Evolutionary conservation across 2,329 filamentous ascomycete species (phyloP), one percentile per base, ranked within the genome.

Genomic region (Emmonsia crescens): DNA sequence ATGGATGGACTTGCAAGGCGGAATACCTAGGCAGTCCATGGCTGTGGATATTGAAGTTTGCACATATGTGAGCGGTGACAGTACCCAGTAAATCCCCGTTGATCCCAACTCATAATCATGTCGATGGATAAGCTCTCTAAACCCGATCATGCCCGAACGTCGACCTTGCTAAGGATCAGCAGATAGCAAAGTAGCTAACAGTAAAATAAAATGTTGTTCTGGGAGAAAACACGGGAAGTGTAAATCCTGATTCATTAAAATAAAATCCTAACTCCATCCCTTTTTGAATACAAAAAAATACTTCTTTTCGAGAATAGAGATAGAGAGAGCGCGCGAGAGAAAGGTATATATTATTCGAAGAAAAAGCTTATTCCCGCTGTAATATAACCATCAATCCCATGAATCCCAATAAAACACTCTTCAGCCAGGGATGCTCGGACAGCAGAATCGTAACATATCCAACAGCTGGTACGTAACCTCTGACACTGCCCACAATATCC

Each of bases 391-490:
- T 85, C 69, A 96, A 74, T 1, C 93, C 94, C 94, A 99, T 99
- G 58, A 96, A 83, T 1, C 90, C 93, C 70, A 99, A 76, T 86
- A 97, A 89, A 31, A 87, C 93, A 51, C 90, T 95, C 83, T 99
- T 99, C 69, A 97, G 75, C 93, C 93, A 97, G 5, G 94, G 94
- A 73, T 99, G 87, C 75, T 99, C 94, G 65, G 89, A 94, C 65
- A 99, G 80, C 75, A 97, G 80, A 68, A 99, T 99, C 1, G 94
- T 99, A 54, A 97, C 92, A 72, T 97, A 97, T 67, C 94, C 94
- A 16, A 97, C 91, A 70, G 94, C 95, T 0, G 94, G 94, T 62
- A 97, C 86, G 74, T 95, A 99, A 44, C 84, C 94, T 12, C 94
- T 80, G 6, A 97, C 94, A 68, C 89, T 96, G 54, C 94, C 94